Evolutionary conservation across 441 rosid species (phyloP), one percentile per base, ranked within the genome.

Genomic region (Syzygium malaccense): DNA sequence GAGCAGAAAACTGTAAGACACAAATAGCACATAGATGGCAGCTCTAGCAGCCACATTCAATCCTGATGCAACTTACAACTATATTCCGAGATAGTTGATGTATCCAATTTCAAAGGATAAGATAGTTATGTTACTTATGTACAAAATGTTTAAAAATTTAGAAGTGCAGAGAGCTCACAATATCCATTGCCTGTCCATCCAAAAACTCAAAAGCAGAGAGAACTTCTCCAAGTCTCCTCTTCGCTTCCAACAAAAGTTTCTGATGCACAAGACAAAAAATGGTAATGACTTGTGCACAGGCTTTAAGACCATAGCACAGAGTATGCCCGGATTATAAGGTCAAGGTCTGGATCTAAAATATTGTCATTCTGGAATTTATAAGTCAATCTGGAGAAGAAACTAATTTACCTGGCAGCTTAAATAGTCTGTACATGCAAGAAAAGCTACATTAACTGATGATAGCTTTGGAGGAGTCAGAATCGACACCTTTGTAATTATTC

Each of bases 401-500:
- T 26, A 56, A 90, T 86, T 88, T 89, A 96, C 99, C 98, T 95
- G 99, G 92, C 99, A 98, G 93, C 96, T 95, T 88, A 92, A 92
- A 92, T 95, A 97, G 92, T 98, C 98, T 90, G 92, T 89, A 90
- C 99, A 96, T 2, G 98, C 98, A 57, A 98, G 95, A 90, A 98
- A 98, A 88, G 99, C 98, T 91, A 97, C 84, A 89, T 97, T 96
- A 84, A 97, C 95, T 20, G 98, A 95, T 87, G 98, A 93, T 88
- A 97, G 87, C 92, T 95, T 96, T 58, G 97, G 94, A 87, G 97
- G 99, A 66, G 98, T 95, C 86, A 95, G 95, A 89, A 97, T 94
- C 84, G 99, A 98, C 88, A 96, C 96, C 94, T 97, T 98, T 49
- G 99, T 98, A 87, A 98, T 96, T 91, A 98, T 93, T 87, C 99